Conservation (phyloP, 2,329 filamentous ascomycete species). For the Amesomyces nigricolor region DNA sequence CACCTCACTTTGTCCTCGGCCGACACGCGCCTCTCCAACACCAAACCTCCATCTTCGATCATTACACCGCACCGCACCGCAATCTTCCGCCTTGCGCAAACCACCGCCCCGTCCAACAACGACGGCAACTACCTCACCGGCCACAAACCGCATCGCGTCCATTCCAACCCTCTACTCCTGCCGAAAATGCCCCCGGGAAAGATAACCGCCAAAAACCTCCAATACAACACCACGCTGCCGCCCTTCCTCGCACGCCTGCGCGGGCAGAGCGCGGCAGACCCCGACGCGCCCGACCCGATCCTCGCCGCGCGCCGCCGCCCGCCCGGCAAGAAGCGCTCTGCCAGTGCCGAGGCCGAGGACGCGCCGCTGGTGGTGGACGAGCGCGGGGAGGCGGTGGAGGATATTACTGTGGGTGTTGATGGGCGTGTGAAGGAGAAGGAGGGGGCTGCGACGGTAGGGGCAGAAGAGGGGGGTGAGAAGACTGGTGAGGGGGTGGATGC, state of each 20-base stretch:
- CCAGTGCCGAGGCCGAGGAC: conserved; percentile 69
- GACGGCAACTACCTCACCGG: not conserved
- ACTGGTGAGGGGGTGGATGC: conserved; percentile 25
- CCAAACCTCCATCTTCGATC: too few species aligned
- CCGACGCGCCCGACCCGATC: conserved; percentile 48
- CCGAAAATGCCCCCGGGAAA: conserved; percentile 33
- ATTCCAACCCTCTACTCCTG: not conserved
- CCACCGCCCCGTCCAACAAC: not conserved
- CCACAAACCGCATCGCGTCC: not conserved
- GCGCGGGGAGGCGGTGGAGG: conserved; percentile 54
- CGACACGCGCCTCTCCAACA: too few species aligned
- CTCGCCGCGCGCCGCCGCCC: conserved; percentile 43
- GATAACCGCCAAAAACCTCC: conserved; percentile 65
- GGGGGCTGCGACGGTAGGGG: conserved; percentile 4
- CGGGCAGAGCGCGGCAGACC: conserved; percentile 45
- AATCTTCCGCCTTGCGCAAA: not conserved
- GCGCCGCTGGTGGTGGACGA: conserved; percentile 71
- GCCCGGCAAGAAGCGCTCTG: conserved; percentile 49
- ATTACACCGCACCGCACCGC: too few species aligned
- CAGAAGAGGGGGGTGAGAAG: conserved; percentile 29
- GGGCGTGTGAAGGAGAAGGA: conserved; percentile 36
- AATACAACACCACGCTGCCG: conserved; percentile 55
- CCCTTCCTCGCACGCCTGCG: conserved; percentile 56
- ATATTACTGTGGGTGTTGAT: conserved; percentile 36
- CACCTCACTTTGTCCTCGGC: too few species aligned